Evolutionary conservation across 352 stramenopile genomes (phyloP).

Genomic region (Globisporangium iwayamae): DNA sequence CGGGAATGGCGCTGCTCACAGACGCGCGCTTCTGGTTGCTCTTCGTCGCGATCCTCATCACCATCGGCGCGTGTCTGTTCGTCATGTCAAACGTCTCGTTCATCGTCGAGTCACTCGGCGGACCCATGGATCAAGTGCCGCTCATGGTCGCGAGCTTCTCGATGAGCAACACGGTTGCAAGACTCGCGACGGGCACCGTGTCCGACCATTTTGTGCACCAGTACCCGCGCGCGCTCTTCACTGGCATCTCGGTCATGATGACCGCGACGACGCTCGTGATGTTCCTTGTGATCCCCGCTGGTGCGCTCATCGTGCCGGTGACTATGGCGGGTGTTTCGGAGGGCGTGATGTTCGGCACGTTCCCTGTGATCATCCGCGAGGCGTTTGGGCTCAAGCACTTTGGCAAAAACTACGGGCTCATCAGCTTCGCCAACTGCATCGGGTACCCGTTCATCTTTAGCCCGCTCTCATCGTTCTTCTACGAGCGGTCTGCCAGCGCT

Average conservation of each 20-base stretch:
- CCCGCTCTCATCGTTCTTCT: conserved; percentile 70
- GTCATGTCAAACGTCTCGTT: conserved; percentile 87
- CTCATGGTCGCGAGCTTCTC: conserved; percentile 79
- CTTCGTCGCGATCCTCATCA: conserved; percentile 70
- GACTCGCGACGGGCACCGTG: conserved; percentile 49
- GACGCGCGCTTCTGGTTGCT: conserved; percentile 75
- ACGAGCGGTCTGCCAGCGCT: conserved; percentile 34
- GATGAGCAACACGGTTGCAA: conserved; percentile 64
- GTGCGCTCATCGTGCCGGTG: conserved; percentile 49
- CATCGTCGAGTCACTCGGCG: conserved; percentile 72
- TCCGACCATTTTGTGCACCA: conserved; percentile 49
- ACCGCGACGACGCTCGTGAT: conserved; percentile 41
- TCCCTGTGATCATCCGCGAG: conserved; percentile 78
- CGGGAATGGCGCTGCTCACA: conserved; percentile 42
- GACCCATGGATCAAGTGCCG: conserved; percentile 56
- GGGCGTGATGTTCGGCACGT: conserved; percentile 79
- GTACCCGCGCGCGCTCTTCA: conserved; percentile 60
- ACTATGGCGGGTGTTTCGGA: conserved; percentile 62
- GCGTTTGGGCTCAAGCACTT: conserved; percentile 75
- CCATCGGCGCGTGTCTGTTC: conserved; percentile 65
- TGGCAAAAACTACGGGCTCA: conserved; percentile 82
- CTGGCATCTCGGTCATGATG: conserved; percentile 38
- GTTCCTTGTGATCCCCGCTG: conserved; percentile 51
- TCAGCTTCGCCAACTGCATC: conserved; percentile 79
- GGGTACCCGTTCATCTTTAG: conserved; percentile 79